Percentiles rank a stretch among this genome's conserved stretches.
Conservation (phyloP, 305 asterid species). For the Fraxinus greggii region DNA sequence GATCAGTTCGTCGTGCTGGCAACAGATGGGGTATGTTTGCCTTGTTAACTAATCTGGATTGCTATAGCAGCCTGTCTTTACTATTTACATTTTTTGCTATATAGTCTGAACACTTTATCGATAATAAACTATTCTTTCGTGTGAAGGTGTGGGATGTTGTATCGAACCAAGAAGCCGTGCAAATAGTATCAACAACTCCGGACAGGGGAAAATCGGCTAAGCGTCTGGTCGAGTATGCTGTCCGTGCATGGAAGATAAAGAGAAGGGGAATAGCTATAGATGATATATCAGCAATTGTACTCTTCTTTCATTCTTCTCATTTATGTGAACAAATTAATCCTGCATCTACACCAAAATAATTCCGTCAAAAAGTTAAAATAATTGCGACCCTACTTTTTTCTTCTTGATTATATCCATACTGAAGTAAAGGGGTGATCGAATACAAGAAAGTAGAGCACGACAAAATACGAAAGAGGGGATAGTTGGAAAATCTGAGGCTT, state of each 20-base stretch:
- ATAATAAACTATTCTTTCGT: neutral
- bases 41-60: neutral
- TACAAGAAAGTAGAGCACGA: neutral
- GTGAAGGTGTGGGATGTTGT: slow-evolving; percentile 93
- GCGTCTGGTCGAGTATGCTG: slow-evolving; percentile 67
- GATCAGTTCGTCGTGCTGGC: slow-evolving; percentile 87
- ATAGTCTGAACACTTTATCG: neutral
- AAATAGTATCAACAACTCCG: slow-evolving; percentile 50
- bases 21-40: slow-evolving; percentile 79
- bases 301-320: slow-evolving; percentile 59
- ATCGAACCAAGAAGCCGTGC: slow-evolving; percentile 85
- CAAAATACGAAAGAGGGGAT: neutral
- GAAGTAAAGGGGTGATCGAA: neutral
- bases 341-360: slow-evolving; percentile 37
- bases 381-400: neutral
- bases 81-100: neutral
- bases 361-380: slow-evolving; percentile 1
- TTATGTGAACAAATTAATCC: slow-evolving; percentile 38
- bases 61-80: neutral
- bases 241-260: slow-evolving; percentile 68
- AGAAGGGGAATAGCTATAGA: slow-evolving; percentile 83
- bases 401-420: neutral
- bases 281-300: slow-evolving; percentile 94
- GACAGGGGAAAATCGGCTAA: slow-evolving; percentile 71
- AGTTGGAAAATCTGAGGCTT: neutral